A percentile compares a stretch with the other conserved stretches of the same genome.
Conservation (phyloP, 257 asterid genomes). For the Oldenlandia corymbosa region DNA sequence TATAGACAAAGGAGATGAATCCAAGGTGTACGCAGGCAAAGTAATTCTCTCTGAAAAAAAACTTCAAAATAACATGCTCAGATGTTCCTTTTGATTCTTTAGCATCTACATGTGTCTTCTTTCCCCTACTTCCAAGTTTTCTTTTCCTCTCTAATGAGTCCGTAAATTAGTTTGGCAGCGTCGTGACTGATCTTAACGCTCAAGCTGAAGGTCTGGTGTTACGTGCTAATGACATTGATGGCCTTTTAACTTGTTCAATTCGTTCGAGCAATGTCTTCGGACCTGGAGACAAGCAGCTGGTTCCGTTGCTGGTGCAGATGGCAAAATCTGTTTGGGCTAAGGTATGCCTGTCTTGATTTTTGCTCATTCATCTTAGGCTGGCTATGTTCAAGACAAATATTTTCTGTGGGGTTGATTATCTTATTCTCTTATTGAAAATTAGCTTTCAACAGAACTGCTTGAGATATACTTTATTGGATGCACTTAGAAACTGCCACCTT, state of each 20-base stretch:
- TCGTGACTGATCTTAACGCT: conserved; percentile 70
- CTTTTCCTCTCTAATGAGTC: conserved; percentile 15
- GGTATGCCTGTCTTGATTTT: conserved; percentile 34
- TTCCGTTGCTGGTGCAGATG: conserved; percentile 54
- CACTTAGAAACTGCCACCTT: neutral
- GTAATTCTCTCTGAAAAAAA: conserved; percentile 38
- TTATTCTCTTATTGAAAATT: neutral
- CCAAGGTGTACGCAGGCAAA: conserved; percentile 65
- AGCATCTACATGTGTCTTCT: conserved; percentile 11
- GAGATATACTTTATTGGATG: neutral
- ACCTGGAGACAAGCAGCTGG: conserved; percentile 65
- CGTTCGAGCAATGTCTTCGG: conserved; percentile 86
- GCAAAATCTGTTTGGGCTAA: conserved; percentile 72
- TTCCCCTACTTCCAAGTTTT: conserved; percentile 9
- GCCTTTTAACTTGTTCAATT: conserved; percentile 79
- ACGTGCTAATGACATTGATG: conserved; percentile 61
- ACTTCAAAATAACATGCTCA: conserved; percentile 1
- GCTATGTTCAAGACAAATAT: neutral
- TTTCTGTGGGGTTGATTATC: neutral
- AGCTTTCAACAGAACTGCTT: neutral
- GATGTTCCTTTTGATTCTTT: neutral
- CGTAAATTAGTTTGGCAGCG: conserved; percentile 53
- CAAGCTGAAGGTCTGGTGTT: conserved; percentile 87
- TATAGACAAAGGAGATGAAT: conserved; percentile 60
- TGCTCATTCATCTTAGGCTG: neutral